Conservation (phyloP, 192 early-diverging fungal genomes). For the Diversispora eburnea region DNA sequence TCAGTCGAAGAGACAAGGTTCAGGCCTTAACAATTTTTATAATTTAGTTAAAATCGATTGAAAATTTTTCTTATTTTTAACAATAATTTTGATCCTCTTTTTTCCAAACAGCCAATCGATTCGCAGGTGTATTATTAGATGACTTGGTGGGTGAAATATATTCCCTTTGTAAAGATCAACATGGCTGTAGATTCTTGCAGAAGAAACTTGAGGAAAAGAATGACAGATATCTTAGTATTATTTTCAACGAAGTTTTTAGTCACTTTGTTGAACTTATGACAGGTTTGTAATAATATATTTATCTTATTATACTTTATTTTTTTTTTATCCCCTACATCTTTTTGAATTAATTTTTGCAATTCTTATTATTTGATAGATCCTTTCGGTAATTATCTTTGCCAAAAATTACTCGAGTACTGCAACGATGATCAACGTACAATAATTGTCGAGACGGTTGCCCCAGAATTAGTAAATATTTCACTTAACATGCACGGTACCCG, state of each 20-base stretch:
- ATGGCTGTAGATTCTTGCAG: conserved; percentile 85
- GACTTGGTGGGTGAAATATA: conserved; percentile 72
- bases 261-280: conserved; percentile 82
- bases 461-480: conserved; percentile 74
- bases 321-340: background rate
- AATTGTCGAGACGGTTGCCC: conserved; percentile 68
- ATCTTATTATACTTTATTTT: background rate
- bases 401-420: conserved; percentile 83
- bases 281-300: conserved; percentile 41
- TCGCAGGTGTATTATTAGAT: conserved; percentile 61
- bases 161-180: conserved; percentile 81
- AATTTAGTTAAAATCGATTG: background rate
- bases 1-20: background rate
- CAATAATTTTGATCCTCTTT: background rate
- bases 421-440: conserved; percentile 69
- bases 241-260: conserved; percentile 72
- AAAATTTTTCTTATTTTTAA: background rate
- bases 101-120: conserved; percentile 50
- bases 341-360: background rate
- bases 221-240: conserved; percentile 57
- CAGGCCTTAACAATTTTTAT: background rate
- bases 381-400: conserved; percentile 91
- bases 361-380: conserved; percentile 58
- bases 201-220: conserved; percentile 79
- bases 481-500: conserved; percentile 91